These are phyloP conservation scores for Trichosporon ovoides DNA, from an alignment of 1,284 basidiomycete species.

Conservation along the genomic window DNA sequence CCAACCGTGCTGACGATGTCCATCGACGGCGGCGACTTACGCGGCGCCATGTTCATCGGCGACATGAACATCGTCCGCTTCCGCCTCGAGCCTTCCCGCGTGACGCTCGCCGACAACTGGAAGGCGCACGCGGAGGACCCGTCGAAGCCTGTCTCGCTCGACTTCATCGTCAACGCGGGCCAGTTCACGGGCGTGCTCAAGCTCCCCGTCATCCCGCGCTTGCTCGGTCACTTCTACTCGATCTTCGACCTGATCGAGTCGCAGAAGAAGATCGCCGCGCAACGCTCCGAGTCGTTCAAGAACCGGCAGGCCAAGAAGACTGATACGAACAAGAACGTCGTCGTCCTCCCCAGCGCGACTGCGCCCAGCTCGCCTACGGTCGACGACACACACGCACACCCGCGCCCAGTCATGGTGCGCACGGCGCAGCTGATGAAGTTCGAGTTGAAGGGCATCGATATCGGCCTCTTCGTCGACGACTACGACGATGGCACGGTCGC, in stretches of 20 bases:
- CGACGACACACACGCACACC: neutral
- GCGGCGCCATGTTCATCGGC: constrained; percentile 67
- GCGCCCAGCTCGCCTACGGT: neutral
- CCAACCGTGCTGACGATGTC: constrained; percentile 63
- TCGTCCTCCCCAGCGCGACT: neutral
- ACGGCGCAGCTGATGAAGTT: constrained; percentile 43
- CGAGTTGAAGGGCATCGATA: constrained; percentile 37
- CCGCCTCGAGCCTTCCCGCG: constrained; percentile 70
- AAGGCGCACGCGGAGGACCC: constrained; percentile 53
- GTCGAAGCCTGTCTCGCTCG: constrained; percentile 62
- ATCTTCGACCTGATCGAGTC: constrained; percentile 58
- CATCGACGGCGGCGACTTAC: constrained; percentile 67
- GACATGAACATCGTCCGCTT: constrained; percentile 71
- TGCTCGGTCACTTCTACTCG: constrained; percentile 40
- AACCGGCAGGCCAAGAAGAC: constrained; percentile 57
- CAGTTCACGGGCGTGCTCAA: constrained; percentile 66
- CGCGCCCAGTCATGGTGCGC: neutral
- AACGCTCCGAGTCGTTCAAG: constrained; percentile 63
- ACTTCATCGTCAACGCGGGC: constrained; percentile 68
- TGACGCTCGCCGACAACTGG: constrained; percentile 80
- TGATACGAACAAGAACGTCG: constrained; percentile 31
- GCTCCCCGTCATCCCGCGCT: constrained; percentile 51
- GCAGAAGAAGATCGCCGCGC: constrained; percentile 52
- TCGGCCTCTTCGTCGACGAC: constrained; percentile 41
- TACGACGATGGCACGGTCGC: constrained; percentile 28